Base-by-base conservation (phyloP, 768 basidiomycete genomes). In the Rhodocollybia butyracea region DNA sequence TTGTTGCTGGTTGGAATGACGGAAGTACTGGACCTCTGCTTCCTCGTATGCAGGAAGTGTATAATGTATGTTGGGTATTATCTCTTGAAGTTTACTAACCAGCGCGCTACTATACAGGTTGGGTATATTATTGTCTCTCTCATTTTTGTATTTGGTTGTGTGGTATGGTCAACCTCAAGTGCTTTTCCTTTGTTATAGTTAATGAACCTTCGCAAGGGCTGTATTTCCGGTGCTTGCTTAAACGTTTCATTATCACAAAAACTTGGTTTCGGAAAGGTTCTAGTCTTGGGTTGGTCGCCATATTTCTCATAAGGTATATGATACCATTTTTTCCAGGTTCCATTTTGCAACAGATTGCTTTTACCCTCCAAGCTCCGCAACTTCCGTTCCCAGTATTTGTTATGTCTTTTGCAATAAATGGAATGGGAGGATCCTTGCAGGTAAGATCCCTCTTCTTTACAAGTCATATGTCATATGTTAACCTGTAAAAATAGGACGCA, bases 1-100 rank as follows among this genome's bases (percentile, higher is more conserved):
- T 85, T 57, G 68, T 89, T 3, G 77, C 77, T 15, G 91, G 91
- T 15, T 92, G 89, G 89, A 89, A 86, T 62, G 90, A 91, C 66
- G 85, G 84, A 12, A 78, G 84, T 0, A 81, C 82, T 13, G 91
- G 91, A 1, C 89, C 91, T 1, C 68, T 94, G 19, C 68, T 93
- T 4, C 90, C 88, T 1, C 76, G 83, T 11, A 84, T 93, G 46
- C 89, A 88, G 65, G 66, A 68, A 15, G 47, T 59, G 17, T 59
- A 60, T n/a, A 10, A 51, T 45, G 54, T 59, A 43, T 11, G 41
- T 41, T 15, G 12, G 42, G 24, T 17, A 6, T 12, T 27, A 0
- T 17, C 11, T 2, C 27, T 24, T 3, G 19, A 3, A 6, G 15
- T 40, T 27, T 22, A 34, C 24, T 8, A 21, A 4, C 19, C 27